Conservation (phyloP, 768 basidiomycete species). For the Podaxis sp. region DNA sequence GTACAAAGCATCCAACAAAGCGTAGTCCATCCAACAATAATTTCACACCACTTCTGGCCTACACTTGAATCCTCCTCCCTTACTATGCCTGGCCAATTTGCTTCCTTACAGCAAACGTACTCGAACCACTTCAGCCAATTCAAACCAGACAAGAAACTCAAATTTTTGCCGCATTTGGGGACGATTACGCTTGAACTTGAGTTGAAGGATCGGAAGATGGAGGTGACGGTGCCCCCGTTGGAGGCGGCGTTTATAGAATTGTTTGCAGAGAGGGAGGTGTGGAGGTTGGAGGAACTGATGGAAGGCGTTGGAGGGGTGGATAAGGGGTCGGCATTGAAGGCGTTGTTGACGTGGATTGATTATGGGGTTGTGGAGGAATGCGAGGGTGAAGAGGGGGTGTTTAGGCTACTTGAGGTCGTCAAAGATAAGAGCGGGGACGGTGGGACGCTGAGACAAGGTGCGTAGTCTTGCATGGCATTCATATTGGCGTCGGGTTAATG, state of each 20-base stretch:
- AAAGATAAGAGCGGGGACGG: conserved; percentile 37
- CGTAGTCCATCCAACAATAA: conserved; percentile 81
- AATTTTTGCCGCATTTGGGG: conserved; percentile 88
- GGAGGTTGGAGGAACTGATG: conserved; percentile 69
- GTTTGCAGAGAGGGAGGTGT: conserved; percentile 51
- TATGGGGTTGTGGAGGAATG: conserved; percentile 76
- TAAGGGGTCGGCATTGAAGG: conserved; percentile 60
- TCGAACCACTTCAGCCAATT: conserved; percentile 72
- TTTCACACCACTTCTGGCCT: conserved; percentile 97
- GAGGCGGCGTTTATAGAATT: conserved; percentile 90
- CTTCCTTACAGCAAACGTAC: conserved; percentile 73
- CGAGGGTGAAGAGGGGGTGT: conserved; percentile 50
- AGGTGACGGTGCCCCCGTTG: conserved; percentile 75
- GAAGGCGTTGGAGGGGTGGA: conserved; percentile 62
- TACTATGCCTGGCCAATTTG: background rate
- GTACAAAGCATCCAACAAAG: conserved; percentile 46
- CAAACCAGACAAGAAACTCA: conserved; percentile 90
- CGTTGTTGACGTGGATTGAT: conserved; percentile 80
- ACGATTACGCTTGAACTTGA: conserved; percentile 78
- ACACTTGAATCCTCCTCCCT: conserved; percentile 48
- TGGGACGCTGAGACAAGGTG: background rate
- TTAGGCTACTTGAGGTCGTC: conserved; percentile 59
- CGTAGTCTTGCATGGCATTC: background rate
- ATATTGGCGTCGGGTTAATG: background rate
- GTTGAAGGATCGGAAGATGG: conserved; percentile 74